A percentile compares a stretch with the other conserved stretches of the same genome.
These are phyloP conservation scores for Solanum chiquidenum DNA, from an alignment of 257 asterid genomes.

Conservation along the genomic window DNA sequence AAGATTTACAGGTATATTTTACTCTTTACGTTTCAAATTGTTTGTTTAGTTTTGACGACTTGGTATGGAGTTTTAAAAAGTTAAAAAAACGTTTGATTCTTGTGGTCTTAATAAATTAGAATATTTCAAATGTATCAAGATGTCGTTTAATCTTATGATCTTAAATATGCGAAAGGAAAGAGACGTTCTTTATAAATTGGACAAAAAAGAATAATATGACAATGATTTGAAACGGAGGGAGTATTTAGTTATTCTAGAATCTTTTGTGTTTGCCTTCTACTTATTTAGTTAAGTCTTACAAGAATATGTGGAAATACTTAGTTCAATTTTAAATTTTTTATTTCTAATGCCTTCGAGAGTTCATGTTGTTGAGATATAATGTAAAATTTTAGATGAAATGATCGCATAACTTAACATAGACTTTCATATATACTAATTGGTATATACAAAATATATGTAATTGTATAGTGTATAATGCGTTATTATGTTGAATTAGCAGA, in stretches of 20 bases:
- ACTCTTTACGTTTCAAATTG: neutral
- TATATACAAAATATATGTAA: neutral
- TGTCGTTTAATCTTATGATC: too few relatives aligned
- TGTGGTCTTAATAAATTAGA: neutral
- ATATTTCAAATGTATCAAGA: neutral
- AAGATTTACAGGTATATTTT: conserved; percentile 58
- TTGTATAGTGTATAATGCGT: neutral
- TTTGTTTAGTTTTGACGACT: too few relatives aligned
- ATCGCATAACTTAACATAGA: neutral
- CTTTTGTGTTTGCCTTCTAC: neutral
- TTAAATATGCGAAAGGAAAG: too few relatives aligned
- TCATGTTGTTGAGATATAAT: neutral
- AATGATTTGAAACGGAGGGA: neutral
- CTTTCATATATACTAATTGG: neutral
- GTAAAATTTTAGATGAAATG: neutral
- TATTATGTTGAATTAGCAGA: conserved; percentile 19
- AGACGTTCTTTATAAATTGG: too few relatives aligned
- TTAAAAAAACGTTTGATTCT: neutral
- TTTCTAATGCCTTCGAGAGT: neutral
- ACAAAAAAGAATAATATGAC: too few relatives aligned
- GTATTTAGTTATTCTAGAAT: neutral
- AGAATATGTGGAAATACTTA: neutral
- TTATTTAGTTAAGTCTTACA: neutral
- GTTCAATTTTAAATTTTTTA: too few relatives aligned
- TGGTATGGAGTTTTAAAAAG: too few relatives aligned